Conservation (phyloP, 768 basidiomycete species). For the Amanita rubescens region DNA sequence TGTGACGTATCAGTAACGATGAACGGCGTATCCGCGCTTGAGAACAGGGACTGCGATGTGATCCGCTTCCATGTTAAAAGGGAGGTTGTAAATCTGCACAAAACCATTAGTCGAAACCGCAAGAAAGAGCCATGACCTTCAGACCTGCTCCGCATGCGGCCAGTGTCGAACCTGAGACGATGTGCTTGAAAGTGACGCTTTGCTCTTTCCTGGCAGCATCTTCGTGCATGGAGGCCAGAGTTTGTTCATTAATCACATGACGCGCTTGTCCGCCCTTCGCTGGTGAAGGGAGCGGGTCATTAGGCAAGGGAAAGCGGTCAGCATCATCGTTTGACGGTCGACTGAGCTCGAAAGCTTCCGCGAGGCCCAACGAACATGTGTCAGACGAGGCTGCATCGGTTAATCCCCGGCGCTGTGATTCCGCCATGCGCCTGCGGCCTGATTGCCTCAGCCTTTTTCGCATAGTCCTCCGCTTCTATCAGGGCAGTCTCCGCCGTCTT, state of each 20-base stretch:
- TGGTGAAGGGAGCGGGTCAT: not conserved
- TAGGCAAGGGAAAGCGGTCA: too few relatives aligned
- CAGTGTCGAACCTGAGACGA: constrained; percentile 8
- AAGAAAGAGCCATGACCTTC: constrained; percentile 6
- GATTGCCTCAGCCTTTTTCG: not conserved
- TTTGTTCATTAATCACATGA: not conserved
- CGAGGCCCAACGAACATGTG: not conserved
- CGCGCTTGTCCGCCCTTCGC: not conserved
- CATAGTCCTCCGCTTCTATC: not conserved
- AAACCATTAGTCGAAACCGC: constrained; percentile 13
- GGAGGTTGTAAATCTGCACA: constrained; percentile 12
- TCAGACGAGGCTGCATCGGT: too few relatives aligned
- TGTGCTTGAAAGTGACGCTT: not conserved
- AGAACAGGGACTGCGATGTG: constrained; percentile 11
- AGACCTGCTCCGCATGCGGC: constrained; percentile 18
- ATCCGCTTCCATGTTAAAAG: constrained; percentile 4
- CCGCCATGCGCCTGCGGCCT: not conserved
- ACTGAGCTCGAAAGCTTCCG: not conserved
- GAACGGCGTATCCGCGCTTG: constrained; percentile 10
- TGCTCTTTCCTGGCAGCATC: not conserved
- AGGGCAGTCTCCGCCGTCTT: not conserved
- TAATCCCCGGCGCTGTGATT: not conserved
- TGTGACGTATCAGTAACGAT: constrained; percentile 12
- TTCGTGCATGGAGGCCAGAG: not conserved
- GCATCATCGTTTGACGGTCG: too few relatives aligned